These are phyloP conservation scores for Pseudogymnoascus pannorum DNA, from an alignment of 2,329 filamentous ascomycete species.

Conservation along the genomic window DNA sequence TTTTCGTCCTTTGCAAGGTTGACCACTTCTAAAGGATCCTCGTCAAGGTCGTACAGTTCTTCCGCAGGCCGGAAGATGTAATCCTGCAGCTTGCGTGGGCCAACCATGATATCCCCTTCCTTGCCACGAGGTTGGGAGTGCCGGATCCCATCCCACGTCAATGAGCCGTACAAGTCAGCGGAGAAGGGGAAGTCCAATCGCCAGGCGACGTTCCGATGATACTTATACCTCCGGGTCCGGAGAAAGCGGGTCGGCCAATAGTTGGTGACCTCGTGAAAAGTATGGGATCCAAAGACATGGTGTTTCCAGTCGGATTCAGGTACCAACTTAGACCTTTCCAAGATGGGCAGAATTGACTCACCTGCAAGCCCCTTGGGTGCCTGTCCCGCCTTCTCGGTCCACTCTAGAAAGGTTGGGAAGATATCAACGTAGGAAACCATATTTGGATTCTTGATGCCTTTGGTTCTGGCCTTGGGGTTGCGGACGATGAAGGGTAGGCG, in stretches of 20 bases:
- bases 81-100: slow-evolving; percentile 33
- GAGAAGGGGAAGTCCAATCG: slow-evolving; percentile 43
- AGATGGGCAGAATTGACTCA: slow-evolving; percentile 34
- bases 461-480: slow-evolving; percentile 20
- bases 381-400: slow-evolving; percentile 31
- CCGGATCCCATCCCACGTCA: slow-evolving; percentile 39
- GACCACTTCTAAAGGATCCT: slow-evolving; percentile 38
- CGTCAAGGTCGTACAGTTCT: slow-evolving; percentile 40
- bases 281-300: slow-evolving; percentile 44
- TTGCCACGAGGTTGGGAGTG: slow-evolving; percentile 23
- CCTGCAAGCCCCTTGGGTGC: slow-evolving; percentile 34
- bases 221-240: slow-evolving; percentile 38
- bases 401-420: slow-evolving; percentile 34
- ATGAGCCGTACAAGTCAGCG: slow-evolving; percentile 37
- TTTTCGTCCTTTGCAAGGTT: slow-evolving; percentile 34
- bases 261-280: slow-evolving; percentile 43
- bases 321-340: slow-evolving; percentile 16
- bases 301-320: slow-evolving; percentile 22
- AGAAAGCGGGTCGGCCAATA: slow-evolving; percentile 44
- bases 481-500: slow-evolving; percentile 32
- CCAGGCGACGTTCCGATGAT: slow-evolving; percentile 44
- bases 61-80: slow-evolving; percentile 39
- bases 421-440: slow-evolving; percentile 36
- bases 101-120: slow-evolving; percentile 29
- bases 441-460: slow-evolving; percentile 29